These are phyloP conservation scores for Akanthomyces dipterigenus DNA, from an alignment of 2,329 filamentous ascomycete genomes.

Conservation along the genomic window DNA sequence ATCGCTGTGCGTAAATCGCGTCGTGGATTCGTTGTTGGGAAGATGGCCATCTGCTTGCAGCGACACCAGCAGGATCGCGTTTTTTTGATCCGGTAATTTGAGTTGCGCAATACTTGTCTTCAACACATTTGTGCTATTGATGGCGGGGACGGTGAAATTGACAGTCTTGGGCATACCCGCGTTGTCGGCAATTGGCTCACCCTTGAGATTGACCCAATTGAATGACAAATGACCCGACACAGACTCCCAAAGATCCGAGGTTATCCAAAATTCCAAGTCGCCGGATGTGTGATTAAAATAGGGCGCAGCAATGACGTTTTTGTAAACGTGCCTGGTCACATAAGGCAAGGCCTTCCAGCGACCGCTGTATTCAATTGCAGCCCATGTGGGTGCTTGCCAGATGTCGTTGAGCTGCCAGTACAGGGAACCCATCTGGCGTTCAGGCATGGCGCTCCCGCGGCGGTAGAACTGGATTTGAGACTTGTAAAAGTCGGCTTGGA, in stretches of 20 bases:
- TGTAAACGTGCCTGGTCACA: constrained; percentile 48
- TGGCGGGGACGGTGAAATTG: constrained; percentile 13
- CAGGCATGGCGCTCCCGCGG: constrained; percentile 47
- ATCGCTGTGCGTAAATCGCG: constrained; percentile 11
- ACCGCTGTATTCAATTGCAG: constrained; percentile 55
- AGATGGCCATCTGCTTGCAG: constrained; percentile 14
- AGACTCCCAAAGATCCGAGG: constrained; percentile 15
- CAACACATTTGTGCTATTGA: constrained; percentile 11
- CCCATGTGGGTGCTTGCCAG: constrained; percentile 59
- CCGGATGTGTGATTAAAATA: constrained; percentile 46
- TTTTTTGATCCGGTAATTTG: constrained; percentile 9
- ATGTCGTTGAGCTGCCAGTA: constrained; percentile 63
- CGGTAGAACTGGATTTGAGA: constrained; percentile 56
- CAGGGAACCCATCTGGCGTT: constrained; percentile 52
- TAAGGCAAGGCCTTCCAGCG: constrained; percentile 59
- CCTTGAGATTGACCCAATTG: constrained; percentile 13
- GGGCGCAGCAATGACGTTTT: constrained; percentile 50
- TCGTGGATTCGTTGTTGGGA: constrained; percentile 6
- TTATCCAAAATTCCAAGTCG: constrained; percentile 38
- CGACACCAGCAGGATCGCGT: constrained; percentile 13
- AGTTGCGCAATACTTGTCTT: constrained; percentile 11
- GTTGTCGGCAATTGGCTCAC: constrained; percentile 12
- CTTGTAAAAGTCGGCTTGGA: constrained; percentile 57
- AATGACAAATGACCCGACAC: constrained; percentile 10
- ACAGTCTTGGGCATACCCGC: constrained; percentile 12